Conservation (phyloP, 192 early-diverging fungal species). For the Backusella liffmaniae region DNA sequence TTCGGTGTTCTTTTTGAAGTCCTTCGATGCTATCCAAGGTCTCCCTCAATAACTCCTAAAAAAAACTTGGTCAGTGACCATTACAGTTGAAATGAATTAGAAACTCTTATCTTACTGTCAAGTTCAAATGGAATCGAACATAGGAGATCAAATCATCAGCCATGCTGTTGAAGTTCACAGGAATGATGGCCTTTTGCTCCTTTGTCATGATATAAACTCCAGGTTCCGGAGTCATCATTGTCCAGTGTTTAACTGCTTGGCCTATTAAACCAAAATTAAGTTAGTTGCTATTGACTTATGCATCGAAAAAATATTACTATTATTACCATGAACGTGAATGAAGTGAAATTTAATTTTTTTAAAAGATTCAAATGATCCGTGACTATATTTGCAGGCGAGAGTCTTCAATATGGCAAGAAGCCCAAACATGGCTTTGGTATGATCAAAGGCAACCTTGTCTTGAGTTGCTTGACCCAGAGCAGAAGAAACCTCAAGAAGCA, state of each 20-base stretch:
- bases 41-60: background rate
- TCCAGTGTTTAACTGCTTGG: background rate
- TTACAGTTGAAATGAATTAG: background rate
- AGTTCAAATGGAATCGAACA: background rate
- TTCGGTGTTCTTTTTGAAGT: background rate
- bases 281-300: background rate
- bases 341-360: background rate
- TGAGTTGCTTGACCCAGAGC: background rate
- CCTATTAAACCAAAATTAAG: background rate
- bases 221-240: background rate
- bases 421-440: background rate
- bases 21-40: background rate
- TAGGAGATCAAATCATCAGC: background rate
- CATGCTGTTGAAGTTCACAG: background rate
- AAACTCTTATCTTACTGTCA: background rate
- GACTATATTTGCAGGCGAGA: constrained; percentile 2
- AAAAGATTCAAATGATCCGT: background rate
- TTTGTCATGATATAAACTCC: background rate
- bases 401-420: constrained; percentile 4
- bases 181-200: background rate
- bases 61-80: background rate
- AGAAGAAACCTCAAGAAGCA: too few species aligned
- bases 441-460: background rate
- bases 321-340: background rate
- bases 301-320: background rate